Conservation (phyloP, 805 yeast species). For the Ogataea methanolica region DNA sequence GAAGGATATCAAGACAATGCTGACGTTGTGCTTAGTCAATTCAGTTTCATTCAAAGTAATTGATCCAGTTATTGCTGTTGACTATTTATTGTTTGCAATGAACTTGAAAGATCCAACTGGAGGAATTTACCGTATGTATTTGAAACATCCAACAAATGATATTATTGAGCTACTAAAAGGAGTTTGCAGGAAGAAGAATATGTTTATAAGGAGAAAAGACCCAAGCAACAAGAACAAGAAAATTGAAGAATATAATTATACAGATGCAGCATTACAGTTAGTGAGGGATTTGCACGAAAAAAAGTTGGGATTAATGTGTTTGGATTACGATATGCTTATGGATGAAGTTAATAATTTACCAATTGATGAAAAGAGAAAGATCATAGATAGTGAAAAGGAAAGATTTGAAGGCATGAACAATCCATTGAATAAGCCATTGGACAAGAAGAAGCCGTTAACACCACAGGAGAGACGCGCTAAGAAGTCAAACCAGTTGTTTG, state of each 20-base stretch:
- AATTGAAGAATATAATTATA: conserved; percentile 5
- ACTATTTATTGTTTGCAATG: conserved; percentile 69
- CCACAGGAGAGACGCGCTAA: background rate
- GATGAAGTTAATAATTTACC: conserved; percentile 10
- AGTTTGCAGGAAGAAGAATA: conserved; percentile 38
- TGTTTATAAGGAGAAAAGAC: conserved; percentile 21
- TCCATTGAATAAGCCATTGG: background rate
- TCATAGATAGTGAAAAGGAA: conserved; percentile 7
- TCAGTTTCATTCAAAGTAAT: conserved; percentile 65
- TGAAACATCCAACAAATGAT: conserved; percentile 66
- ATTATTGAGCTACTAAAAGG: conserved; percentile 50
- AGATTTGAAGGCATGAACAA: conserved; percentile 3
- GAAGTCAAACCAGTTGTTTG: background rate
- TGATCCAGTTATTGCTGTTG: conserved; percentile 85
- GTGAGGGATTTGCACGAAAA: conserved; percentile 60
- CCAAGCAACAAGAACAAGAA: conserved; percentile 37
- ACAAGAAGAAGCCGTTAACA: background rate
- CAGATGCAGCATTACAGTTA: conserved; percentile 62
- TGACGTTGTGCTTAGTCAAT: conserved; percentile 68
- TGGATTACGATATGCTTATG: conserved; percentile 22
- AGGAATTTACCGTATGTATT: conserved; percentile 38
- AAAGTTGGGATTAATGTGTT: conserved; percentile 32
- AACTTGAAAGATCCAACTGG: conserved; percentile 57
- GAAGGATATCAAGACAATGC: conserved; percentile 61
- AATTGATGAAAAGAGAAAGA: conserved; percentile 4